Base-by-base conservation (phyloP, 306 rosid species). In the Psophocarpus tetragonolobus region DNA sequence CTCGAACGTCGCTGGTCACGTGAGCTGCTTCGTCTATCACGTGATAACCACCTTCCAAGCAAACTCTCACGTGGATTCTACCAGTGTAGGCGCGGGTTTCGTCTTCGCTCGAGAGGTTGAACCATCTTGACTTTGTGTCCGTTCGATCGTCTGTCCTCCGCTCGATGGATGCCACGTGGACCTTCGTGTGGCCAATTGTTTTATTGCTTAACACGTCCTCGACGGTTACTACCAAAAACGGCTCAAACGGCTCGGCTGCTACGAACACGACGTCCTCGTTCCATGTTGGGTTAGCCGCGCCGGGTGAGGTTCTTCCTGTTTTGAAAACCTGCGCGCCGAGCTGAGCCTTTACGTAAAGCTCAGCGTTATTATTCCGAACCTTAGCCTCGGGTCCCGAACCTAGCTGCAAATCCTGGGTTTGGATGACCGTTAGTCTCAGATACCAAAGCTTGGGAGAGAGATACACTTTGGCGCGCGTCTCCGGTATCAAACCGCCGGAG, bases 401-500 rank as follows among this genome's bases (percentile, higher is more conserved):
- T 73, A 89, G 73, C 71, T 90, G 97, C 41, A 92, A 83, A 62
- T 87, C 97, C 39, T 92, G 98, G 91, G 88, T 89, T 36, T 95
- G 97, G 95, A 95, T 95, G 77, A 95, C 95, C 89, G 98, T 94
- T 88, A 94, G 71, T 73, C 98, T 83, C 74, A 94, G 51, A 71
- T 90, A 94, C 97, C 98, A 94, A 11, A 94, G 93, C 88, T 90
- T 92, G 0, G 97, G 98, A n/a, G 98, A 94, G 1, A 92, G 84
- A 42, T 95, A 95, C 1, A 92, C 97, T 68, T 95, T 95, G 4
- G 97, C 89, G 53, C 98, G 77, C 3, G 97, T 92, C 87, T 89
- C 97, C n/a, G 97, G 88, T 68, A 92, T 77, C 78, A 90, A 75
- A 21, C 93, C 95, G 6, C 98, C 95, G 48, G 97, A 92, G 56